These are phyloP conservation scores for Rosellinia necatrix DNA, from an alignment of 2,329 filamentous ascomycete species.

Conservation along the genomic window DNA sequence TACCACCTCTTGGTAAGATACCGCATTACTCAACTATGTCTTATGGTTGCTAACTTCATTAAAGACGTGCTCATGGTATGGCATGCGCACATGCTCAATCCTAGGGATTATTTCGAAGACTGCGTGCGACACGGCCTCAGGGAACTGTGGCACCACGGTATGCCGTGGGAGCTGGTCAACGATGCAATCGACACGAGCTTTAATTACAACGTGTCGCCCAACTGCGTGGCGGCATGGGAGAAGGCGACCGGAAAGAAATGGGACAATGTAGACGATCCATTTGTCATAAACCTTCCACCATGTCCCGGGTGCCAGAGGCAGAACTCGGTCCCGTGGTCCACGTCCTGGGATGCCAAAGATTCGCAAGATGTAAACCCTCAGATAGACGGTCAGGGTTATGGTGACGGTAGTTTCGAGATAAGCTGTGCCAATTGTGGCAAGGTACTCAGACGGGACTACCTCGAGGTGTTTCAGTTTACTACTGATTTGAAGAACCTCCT, in stretches of 20 bases:
- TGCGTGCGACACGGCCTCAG: slow-evolving; percentile 62
- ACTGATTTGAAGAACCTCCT: slow-evolving; percentile 58
- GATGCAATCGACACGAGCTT: slow-evolving; percentile 63
- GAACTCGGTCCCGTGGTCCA: slow-evolving; percentile 64
- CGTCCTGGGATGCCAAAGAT: slow-evolving; percentile 46
- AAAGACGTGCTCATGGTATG: slow-evolving; percentile 77
- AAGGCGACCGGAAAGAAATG: slow-evolving; percentile 56
- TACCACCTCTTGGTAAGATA: slow-evolving; percentile 63
- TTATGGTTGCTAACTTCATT: slow-evolving; percentile 32
- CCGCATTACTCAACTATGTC: slow-evolving; percentile 8
- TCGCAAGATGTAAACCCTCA: slow-evolving; percentile 42
- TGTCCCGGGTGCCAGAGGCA: slow-evolving; percentile 59
- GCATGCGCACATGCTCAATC: slow-evolving; percentile 81
- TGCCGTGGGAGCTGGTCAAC: slow-evolving; percentile 69
- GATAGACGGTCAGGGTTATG: slow-evolving; percentile 60
- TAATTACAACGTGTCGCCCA: slow-evolving; percentile 55
- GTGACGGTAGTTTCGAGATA: slow-evolving; percentile 58
- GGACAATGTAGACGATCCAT: slow-evolving; percentile 61
- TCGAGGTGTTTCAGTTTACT: slow-evolving; percentile 66
- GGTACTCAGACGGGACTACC: slow-evolving; percentile 58
- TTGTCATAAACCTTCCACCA: slow-evolving; percentile 49
- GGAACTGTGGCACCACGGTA: slow-evolving; percentile 62
- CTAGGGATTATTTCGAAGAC: slow-evolving; percentile 74
- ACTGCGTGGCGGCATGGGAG: slow-evolving; percentile 53
- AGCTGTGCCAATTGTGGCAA: slow-evolving; percentile 57